Evolutionary conservation across 306 rosid genomes (phyloP).

Genomic region (Rosa multiflora): DNA sequence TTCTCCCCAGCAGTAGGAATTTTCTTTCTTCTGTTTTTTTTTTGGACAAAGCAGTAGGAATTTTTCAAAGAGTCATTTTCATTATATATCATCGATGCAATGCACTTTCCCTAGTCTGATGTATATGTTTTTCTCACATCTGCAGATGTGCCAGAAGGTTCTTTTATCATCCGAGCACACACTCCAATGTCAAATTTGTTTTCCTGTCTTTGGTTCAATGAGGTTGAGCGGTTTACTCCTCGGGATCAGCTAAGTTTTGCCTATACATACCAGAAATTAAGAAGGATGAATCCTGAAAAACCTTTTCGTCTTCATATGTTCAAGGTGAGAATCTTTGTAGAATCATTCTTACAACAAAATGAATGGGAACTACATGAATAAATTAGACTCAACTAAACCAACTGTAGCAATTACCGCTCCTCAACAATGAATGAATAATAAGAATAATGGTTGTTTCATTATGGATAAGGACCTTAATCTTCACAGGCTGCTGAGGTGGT

Average conservation of each 20-base stretch:
- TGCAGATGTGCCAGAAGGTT: conserved; percentile 93
- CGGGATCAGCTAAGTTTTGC: conserved; percentile 99
- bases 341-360: conserved; percentile 15
- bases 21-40: neutral
- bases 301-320: conserved; percentile 89
- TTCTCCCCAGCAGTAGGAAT: conserved; percentile 81
- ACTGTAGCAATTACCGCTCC: neutral
- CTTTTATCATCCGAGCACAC: conserved; percentile 90
- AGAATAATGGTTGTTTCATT: neutral
- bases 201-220: conserved; percentile 97
- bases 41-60: conserved; percentile 56
- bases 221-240: conserved; percentile 89
- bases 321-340: conserved; percentile 58
- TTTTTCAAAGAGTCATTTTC: neutral
- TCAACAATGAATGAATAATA: neutral
- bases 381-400: neutral
- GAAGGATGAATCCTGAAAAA: conserved; percentile 81
- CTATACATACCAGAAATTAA: conserved; percentile 85
- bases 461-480: neutral
- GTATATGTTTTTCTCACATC: conserved; percentile 9
- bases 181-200: conserved; percentile 96
- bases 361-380: conserved; percentile 11
- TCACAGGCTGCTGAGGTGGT: neutral
- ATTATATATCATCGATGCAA: conserved; percentile 11
- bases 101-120: conserved; percentile 8